Percentiles rank a stretch among this genome's conserved stretches.
Evolutionary conservation across 2,329 filamentous ascomycete genomes (phyloP).

Genomic region (Fusarium lateritium): DNA sequence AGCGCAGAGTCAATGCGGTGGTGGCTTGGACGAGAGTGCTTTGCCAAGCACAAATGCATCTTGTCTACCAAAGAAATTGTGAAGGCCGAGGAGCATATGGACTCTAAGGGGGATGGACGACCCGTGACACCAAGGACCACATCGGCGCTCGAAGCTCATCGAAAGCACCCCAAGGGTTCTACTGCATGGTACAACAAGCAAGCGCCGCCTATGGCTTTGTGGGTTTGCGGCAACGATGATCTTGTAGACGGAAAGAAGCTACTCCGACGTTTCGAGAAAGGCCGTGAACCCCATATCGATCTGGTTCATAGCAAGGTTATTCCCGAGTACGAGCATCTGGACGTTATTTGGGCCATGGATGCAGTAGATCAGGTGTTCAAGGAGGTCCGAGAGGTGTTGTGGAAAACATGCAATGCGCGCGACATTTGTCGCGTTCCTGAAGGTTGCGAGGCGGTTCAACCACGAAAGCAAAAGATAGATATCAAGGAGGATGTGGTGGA

Average conservation of each 20-base stretch:
- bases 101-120: slow-evolving; percentile 58
- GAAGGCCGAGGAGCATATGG: slow-evolving; percentile 72
- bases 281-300: slow-evolving; percentile 84
- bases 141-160: slow-evolving; percentile 53
- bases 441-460: slow-evolving; percentile 70
- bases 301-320: slow-evolving; percentile 88
- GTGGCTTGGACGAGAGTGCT: slow-evolving; percentile 93
- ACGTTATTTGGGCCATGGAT: slow-evolving; percentile 96
- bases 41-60: slow-evolving; percentile 85
- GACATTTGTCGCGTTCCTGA: slow-evolving; percentile 73
- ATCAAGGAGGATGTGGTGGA: slow-evolving; percentile 20
- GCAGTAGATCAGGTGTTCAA: slow-evolving; percentile 84
- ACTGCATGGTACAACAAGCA: slow-evolving; percentile 86
- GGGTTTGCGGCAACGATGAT: slow-evolving; percentile 87
- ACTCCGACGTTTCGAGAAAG: slow-evolving; percentile 79
- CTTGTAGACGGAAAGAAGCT: slow-evolving; percentile 87
- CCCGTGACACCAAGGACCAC: slow-evolving; percentile 43
- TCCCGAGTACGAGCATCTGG: slow-evolving; percentile 91
- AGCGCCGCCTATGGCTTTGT: slow-evolving; percentile 87
- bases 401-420: slow-evolving; percentile 77
- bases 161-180: slow-evolving; percentile 61
- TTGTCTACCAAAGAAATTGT: slow-evolving; percentile 82
- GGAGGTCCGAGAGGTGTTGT: slow-evolving; percentile 85
- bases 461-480: slow-evolving; percentile 52
- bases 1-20: slow-evolving; percentile 92